These are phyloP conservation scores for Salix udensis DNA, from an alignment of 345 rosid genomes.

Conservation along the genomic window DNA sequence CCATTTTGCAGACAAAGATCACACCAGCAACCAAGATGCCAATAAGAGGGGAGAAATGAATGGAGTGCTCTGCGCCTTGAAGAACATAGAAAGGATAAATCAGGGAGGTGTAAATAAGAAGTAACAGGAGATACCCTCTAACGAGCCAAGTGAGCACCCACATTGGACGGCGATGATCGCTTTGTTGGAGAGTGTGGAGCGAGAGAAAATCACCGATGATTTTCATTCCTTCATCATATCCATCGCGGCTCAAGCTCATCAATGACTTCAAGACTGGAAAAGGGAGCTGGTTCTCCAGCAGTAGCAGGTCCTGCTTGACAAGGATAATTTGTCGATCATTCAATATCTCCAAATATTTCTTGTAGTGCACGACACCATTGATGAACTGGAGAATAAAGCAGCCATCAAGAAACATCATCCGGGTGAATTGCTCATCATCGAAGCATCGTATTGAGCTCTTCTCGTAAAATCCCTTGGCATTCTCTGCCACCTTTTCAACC, in stretches of 20 bases:
- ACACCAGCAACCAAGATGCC: too few species aligned
- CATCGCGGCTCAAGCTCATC: not conserved
- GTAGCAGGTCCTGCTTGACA: constrained; percentile 15
- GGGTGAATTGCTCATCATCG: not conserved
- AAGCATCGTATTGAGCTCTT: too few species aligned
- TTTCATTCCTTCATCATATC: not conserved
- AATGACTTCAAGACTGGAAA: constrained; percentile 8
- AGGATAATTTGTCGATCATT: not conserved
- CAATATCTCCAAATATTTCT: rapidly evolving
- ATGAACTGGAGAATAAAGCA: not conserved
- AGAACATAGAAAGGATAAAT: too few species aligned
- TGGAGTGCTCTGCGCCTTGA: too few species aligned
- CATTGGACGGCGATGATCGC: not conserved
- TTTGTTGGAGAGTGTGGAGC: not conserved
- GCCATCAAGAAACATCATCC: not conserved
- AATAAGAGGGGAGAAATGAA: too few species aligned
- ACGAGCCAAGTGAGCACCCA: too few species aligned
- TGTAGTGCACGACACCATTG: too few species aligned
- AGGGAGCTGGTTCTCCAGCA: constrained; percentile 32
- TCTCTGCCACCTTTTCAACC: too few species aligned
- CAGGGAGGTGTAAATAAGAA: too few species aligned
- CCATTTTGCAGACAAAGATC: too few species aligned
- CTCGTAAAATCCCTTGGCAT: too few species aligned
- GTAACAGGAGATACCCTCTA: too few species aligned
- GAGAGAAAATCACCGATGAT: not conserved